Conservation (phyloP, 176 grass and related monocot species). For the Avena atlantica region DNA sequence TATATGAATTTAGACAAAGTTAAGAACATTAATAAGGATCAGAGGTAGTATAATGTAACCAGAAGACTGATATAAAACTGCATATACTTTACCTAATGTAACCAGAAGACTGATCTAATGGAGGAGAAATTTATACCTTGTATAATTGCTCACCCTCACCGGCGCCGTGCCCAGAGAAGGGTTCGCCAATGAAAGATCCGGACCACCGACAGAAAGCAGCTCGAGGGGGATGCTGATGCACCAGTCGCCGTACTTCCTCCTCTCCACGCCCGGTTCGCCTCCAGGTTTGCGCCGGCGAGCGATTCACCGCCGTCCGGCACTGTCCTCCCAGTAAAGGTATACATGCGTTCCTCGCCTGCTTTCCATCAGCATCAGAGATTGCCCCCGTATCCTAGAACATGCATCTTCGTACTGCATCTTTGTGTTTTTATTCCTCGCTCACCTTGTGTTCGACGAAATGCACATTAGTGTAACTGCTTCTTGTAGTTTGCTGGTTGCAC, state of each 20-base stretch:
- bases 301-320: constrained; percentile 65
- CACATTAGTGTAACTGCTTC: not conserved
- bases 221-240: constrained; percentile 66
- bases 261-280: constrained; percentile 71
- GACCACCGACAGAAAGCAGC: constrained; percentile 69
- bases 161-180: not conserved
- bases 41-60: too few species aligned
- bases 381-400: not conserved
- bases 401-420: not conserved
- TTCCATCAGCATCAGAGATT: not conserved
- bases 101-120: too few species aligned
- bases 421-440: not conserved
- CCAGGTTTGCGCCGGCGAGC: constrained; percentile 70
- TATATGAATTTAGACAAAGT: too few species aligned
- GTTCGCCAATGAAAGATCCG: constrained; percentile 46
- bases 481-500: not conserved
- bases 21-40: too few species aligned
- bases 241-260: constrained; percentile 72
- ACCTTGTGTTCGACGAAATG: constrained; percentile 39
- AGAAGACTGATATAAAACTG: too few species aligned
- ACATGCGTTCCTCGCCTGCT: not conserved
- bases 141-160: too few species aligned
- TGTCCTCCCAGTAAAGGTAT: constrained; percentile 78
- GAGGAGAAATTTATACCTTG: too few species aligned
- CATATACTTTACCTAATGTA: too few species aligned